phyloP scores from a whole-genome alignment of 2,329 filamentous ascomycete genomes.

The Fusarium compactum region DNA sequence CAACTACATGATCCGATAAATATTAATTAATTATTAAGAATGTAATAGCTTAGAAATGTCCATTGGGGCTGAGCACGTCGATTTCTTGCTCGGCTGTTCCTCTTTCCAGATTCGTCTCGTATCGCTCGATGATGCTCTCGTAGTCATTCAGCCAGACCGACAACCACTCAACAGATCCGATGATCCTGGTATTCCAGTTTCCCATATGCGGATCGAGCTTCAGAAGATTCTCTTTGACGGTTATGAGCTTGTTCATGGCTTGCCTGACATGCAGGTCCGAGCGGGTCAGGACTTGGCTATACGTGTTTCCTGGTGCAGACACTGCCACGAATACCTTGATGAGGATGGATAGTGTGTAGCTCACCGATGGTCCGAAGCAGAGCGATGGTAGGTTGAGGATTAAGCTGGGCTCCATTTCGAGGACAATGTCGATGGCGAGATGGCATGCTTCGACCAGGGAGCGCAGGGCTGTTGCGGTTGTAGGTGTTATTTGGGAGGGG shows the following conservation, averaged over 20 bases:
- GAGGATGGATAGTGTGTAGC: conserved; percentile 33
- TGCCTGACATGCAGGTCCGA: conserved; percentile 12
- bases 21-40: background rate
- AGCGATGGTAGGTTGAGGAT: conserved; percentile 27
- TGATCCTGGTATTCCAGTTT: conserved; percentile 37
- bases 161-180: conserved; percentile 35
- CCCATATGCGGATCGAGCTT: conserved; percentile 32
- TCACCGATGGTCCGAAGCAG: conserved; percentile 30
- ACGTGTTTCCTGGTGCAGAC: conserved; percentile 32
- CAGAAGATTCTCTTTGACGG: conserved; percentile 16
- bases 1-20: background rate
- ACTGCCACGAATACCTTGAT: conserved; percentile 35
- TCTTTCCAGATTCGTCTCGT: conserved; percentile 32
- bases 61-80: conserved; percentile 29
- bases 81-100: conserved; percentile 31
- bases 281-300: conserved; percentile 13
- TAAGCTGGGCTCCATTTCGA: conserved; percentile 11
- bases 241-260: conserved; percentile 25
- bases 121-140: conserved; percentile 25
- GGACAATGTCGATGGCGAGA: conserved; percentile 18
- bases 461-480: conserved; percentile 6
- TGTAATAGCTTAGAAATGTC: conserved; percentile 19
- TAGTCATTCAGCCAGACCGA: conserved; percentile 30
- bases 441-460: conserved; percentile 31
- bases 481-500: conserved; percentile 3